A percentile compares a stretch with the other conserved stretches of the same genome.
Conservation (phyloP, 2,329 filamentous ascomycete species). For the Hymenoscyphus salicellus region DNA sequence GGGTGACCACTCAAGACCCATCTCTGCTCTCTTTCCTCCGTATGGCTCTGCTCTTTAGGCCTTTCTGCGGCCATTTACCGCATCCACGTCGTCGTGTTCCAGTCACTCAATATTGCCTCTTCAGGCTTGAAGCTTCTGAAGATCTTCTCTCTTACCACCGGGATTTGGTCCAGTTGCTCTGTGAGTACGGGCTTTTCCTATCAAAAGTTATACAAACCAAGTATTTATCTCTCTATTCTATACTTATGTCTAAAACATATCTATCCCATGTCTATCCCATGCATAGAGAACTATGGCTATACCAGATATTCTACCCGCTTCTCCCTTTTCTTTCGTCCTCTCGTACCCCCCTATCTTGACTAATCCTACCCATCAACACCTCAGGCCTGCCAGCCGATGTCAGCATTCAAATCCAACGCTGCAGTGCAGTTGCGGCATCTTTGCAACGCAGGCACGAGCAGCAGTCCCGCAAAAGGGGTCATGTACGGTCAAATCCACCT, state of each 20-base stretch:
- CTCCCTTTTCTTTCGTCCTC: background rate
- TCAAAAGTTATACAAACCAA: no score
- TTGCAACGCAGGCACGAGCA: no score
- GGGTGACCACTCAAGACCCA: background rate
- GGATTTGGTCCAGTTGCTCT: background rate
- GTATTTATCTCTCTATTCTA: no score
- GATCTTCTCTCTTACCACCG: background rate
- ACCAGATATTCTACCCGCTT: background rate
- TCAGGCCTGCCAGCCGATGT: background rate
- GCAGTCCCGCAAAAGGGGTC: background rate
- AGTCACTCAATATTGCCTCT: background rate
- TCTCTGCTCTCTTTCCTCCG: no score
- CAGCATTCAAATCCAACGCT: conserved; percentile 1
- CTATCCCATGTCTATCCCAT: background rate
- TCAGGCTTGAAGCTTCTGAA: background rate
- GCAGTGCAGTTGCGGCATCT: background rate
- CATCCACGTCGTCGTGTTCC: background rate
- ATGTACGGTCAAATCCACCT: background rate
- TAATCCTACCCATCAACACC: background rate
- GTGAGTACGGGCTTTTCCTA: background rate
- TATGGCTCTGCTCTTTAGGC: background rate
- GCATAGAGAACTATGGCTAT: background rate
- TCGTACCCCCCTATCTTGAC: background rate
- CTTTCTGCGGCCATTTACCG: background rate
- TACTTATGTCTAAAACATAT: background rate